Evolutionary conservation across 306 rosid species (phyloP).

Genomic region (Ziziphus jujuba): DNA sequence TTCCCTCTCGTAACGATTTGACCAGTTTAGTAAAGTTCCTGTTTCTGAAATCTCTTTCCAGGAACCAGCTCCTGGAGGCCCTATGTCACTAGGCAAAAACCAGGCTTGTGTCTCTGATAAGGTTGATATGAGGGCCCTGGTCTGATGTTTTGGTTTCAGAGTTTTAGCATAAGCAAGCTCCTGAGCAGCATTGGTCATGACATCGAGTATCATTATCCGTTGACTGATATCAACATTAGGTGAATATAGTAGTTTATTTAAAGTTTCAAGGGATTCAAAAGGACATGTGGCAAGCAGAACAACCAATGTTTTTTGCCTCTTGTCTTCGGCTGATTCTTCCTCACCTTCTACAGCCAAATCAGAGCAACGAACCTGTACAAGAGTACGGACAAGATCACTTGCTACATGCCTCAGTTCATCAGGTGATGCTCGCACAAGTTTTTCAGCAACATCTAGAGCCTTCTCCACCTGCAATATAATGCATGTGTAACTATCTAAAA

Average conservation of each 20-base stretch:
- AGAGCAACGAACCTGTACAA: constrained; percentile 88
- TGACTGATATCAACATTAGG: constrained; percentile 90
- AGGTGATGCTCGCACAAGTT: constrained; percentile 84
- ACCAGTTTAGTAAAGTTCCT: constrained; percentile 76
- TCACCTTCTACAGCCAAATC: constrained; percentile 89
- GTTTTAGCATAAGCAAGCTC: constrained; percentile 73
- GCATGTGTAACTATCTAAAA: constrained; percentile 18
- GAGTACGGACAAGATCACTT: constrained; percentile 74
- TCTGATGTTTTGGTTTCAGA: constrained; percentile 52
- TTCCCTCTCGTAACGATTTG: constrained; percentile 81
- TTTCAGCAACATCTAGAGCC: constrained; percentile 86
- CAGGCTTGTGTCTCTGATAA: constrained; percentile 76
- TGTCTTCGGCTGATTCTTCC: constrained; percentile 83
- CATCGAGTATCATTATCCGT: constrained; percentile 84
- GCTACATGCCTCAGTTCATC: constrained; percentile 86
- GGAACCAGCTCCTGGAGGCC: constrained; percentile 73
- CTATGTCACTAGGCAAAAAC: constrained; percentile 82
- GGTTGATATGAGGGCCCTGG: constrained; percentile 63
- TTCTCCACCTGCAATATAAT: constrained; percentile 63
- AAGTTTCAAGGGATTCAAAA: constrained; percentile 63
- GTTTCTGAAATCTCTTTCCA: constrained; percentile 79
- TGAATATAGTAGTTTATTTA: constrained; percentile 78
- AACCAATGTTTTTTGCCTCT: constrained; percentile 79
- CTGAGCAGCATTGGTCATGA: constrained; percentile 93
- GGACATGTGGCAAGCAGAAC: constrained; percentile 78